Base-by-base conservation (phyloP, 306 rosid genomes). In the Gillenia trifoliata region DNA sequence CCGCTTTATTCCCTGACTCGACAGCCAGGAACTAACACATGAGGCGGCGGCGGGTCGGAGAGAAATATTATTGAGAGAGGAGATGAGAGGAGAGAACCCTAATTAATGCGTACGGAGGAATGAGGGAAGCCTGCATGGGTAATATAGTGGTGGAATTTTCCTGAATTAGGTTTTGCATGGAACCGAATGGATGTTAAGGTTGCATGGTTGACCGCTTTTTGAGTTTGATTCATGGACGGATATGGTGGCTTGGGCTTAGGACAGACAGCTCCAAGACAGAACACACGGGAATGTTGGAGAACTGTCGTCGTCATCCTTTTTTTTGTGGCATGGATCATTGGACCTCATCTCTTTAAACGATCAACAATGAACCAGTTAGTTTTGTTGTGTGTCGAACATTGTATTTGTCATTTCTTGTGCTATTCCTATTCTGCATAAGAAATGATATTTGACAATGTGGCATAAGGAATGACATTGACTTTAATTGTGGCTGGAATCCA, bases 171-270 rank as follows among this genome's bases (percentile, higher is more conserved):
- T 11, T 26, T 26, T 4, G 64, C 15, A 23, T 25, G 64, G 17
- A 59, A 23, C 64, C 30, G 64, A 26, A 59, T 25, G 68, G 61
- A 66, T 30, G 79, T 34, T 75, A 16, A 57, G 31, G 40, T 76
- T 57, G 74, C 64, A 67, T 57, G 74, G 79, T 59, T 56, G 26
- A 56, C 79, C 74, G 66, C 25, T 6, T 25, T 76, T 68, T 56
- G 67, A 45, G 74, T 22, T 10, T 40, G 25, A 41, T 22, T 55
- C 17, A 12, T 6, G 30, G 64, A 45, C 41, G 10, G 55, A 25
- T 66, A 41, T 23, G 55, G 34, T 41, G n/a, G 23, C 17, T 65
- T 5, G 15, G 52, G 52, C 26, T 34, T 33, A 3, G 68, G 47
- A 6, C 47, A 33, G 47, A 6, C 47, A 33, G n/a, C 43, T 8